phyloP scores from a whole-genome alignment of 192 early-diverging fungal species.

The Funneliformis mosseae region DNA sequence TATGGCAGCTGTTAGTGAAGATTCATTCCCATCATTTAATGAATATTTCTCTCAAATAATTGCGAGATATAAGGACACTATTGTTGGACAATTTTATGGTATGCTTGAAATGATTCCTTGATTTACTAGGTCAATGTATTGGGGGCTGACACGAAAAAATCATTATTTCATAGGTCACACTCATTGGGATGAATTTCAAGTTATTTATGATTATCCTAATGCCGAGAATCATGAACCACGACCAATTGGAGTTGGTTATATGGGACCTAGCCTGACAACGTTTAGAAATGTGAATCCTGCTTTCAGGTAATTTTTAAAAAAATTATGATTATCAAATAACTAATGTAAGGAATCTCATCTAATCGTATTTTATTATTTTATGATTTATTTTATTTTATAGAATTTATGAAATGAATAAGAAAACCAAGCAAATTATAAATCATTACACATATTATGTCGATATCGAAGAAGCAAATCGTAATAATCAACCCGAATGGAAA shows the following conservation, averaged over 20 bases:
- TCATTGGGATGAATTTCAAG: conserved; percentile 21
- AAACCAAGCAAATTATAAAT: conserved; percentile 12
- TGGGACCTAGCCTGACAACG: conserved; percentile 8
- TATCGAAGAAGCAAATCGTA: conserved; percentile 14
- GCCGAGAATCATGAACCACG: background rate
- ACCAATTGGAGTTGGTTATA: conserved; percentile 4
- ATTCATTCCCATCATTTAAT: background rate
- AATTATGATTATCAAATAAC: background rate
- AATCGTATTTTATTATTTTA: background rate
- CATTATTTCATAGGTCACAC: background rate
- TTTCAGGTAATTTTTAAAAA: conserved; percentile 7
- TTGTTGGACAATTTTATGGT: conserved; percentile 21
- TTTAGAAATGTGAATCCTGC: conserved; percentile 23
- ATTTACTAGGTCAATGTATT: background rate
- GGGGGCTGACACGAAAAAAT: background rate
- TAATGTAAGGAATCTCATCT: background rate
- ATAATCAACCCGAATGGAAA: conserved; percentile 15
- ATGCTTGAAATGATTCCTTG: background rate
- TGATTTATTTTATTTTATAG: conserved; percentile 2
- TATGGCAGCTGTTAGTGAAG: background rate
- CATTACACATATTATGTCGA: conserved; percentile 17
- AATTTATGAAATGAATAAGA: conserved; percentile 10
- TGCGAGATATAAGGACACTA: conserved; percentile 2
- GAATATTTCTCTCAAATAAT: conserved; percentile 11
- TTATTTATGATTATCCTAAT: background rate